Percentiles rank a stretch among this genome's conserved stretches.
Conservation (phyloP, 176 grass and related monocot genomes). For the Oryza nivara region DNA sequence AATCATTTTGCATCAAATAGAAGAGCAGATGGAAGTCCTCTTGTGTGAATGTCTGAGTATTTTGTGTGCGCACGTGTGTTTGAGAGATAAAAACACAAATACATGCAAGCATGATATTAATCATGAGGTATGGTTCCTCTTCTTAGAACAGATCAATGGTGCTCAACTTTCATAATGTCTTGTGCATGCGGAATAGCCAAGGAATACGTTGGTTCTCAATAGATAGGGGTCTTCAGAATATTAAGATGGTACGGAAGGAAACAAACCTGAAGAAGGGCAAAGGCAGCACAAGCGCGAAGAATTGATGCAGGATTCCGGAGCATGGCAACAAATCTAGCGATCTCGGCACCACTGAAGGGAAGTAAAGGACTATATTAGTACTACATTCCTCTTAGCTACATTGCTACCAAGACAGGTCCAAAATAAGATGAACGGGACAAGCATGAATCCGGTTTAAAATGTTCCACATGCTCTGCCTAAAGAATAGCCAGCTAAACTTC, state of each 20-base stretch:
- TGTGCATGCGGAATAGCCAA: conserved; percentile 4
- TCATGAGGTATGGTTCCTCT: conserved; percentile 1
- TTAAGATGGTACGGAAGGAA: conserved; percentile 26
- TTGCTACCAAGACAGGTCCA: not conserved
- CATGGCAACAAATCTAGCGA: conserved; percentile 95
- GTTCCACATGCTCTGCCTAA: not conserved
- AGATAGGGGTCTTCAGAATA: conserved; percentile 21
- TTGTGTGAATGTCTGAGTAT: not conserved
- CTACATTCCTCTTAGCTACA: conserved; percentile 32
- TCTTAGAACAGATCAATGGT: conserved; percentile 1
- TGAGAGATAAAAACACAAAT: too few species aligned
- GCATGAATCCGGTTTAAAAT: not conserved
- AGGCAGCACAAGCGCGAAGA: conserved; percentile 97
- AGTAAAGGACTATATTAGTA: conserved; percentile 42
- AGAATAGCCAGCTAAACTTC: conserved; percentile 2
- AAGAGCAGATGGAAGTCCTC: conserved; percentile 8
- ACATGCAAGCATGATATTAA: not conserved
- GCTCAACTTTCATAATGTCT: conserved; percentile 3
- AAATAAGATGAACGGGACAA: conserved; percentile 21
- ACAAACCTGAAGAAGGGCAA: conserved; percentile 98
- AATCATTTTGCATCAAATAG: conserved; percentile 19
- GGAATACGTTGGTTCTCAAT: conserved; percentile 3
- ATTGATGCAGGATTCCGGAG: conserved; percentile 79
- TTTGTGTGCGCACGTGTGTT: not conserved
- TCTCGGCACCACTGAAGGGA: conserved; percentile 75